phyloP scores from a whole-genome alignment of 139 green algal species.

The Chlorella sp. region DNA sequence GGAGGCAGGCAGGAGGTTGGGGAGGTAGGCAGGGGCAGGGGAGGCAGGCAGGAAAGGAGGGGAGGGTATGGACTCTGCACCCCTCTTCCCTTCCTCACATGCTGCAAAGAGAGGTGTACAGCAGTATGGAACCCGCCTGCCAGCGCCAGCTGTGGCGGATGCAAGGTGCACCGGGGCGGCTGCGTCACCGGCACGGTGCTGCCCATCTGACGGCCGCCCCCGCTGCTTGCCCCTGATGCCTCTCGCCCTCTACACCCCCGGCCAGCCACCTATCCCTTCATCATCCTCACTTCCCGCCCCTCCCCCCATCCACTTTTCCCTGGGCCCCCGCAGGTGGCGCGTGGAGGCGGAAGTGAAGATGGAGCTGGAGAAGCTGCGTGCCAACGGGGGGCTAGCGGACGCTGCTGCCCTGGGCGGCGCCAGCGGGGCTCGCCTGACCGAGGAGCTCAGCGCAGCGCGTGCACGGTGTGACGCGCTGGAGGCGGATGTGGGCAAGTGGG shows the following conservation, averaged over 20 bases:
- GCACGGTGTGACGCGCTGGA: slow-evolving; percentile 2
- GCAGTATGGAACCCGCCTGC: no score
- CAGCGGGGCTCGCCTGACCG: not conserved
- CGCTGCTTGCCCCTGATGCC: no score
- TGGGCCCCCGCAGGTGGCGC: slow-evolving; percentile 31
- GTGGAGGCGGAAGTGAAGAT: slow-evolving; percentile 57
- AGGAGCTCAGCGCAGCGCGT: slow-evolving; percentile 18
- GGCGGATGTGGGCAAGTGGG: slow-evolving; percentile 38
- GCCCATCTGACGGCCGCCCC: no score
- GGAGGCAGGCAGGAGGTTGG: not conserved
- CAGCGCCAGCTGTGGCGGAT: no score
- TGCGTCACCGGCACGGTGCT: no score
- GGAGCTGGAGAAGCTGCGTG: slow-evolving; percentile 28
- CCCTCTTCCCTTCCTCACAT: not conserved
- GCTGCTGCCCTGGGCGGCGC: not conserved
- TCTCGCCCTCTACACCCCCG: not conserved
- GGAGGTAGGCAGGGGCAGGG: no score
- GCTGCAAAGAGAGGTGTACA: no score
- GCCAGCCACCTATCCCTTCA: not conserved
- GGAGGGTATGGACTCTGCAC: not conserved
- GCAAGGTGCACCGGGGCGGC: no score
- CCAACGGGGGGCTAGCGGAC: not conserved
- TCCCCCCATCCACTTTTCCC: not conserved
- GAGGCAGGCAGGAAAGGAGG: not conserved
- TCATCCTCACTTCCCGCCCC: not conserved